Base-by-base conservation (phyloP, 208 protist species). In the Crithidia fasciculata region DNA sequence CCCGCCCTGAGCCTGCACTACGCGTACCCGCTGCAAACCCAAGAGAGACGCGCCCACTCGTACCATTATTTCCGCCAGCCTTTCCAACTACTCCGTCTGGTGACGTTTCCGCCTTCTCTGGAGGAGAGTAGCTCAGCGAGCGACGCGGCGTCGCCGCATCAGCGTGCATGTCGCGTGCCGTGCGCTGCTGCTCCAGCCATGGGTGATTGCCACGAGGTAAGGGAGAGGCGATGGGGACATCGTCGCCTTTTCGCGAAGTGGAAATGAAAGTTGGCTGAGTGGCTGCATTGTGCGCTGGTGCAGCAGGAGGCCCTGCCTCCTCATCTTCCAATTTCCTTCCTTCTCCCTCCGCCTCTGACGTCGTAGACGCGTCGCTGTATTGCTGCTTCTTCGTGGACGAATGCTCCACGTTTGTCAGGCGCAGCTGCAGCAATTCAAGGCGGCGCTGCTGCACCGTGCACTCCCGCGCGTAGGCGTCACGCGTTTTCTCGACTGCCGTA, bases 91-190 rank as follows among this genome's bases (percentile, higher is more conserved):
- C 28, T 28, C 28, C 28, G 28, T 28, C 28, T 28, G 28, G 28
- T 55, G 49, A 19, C 63, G 28, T 70, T 43, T 61, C 58, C 3
- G 58, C 45, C 39, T 50, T 69, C 16, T 55, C 59, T 9, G 59
- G 52, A 19, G 73, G 66, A 5, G 65, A 78, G 73, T 78, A 78
- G 66, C 66, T 78, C 41, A 78, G 53, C n/a, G 73, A 78, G n/a
- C 73, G 73, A 7, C 73, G 61, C 13, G 73, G 73, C 9, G 73
- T 63, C n/a, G 60, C 40, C 16, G 43, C 44, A 18, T 72, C 50
- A 5, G 4, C 49, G 39, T 50, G 53, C 53, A 53, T 41, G 43
- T 61, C 40, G 15, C 50, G n/a, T 19, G 60, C 28, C 45, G 45
- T 49, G 45, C 45, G 45, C 45, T 2, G 54, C 54, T 10, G 19